Conservation (phyloP, 768 basidiomycete species). For the Termitomyces sp. region DNA sequence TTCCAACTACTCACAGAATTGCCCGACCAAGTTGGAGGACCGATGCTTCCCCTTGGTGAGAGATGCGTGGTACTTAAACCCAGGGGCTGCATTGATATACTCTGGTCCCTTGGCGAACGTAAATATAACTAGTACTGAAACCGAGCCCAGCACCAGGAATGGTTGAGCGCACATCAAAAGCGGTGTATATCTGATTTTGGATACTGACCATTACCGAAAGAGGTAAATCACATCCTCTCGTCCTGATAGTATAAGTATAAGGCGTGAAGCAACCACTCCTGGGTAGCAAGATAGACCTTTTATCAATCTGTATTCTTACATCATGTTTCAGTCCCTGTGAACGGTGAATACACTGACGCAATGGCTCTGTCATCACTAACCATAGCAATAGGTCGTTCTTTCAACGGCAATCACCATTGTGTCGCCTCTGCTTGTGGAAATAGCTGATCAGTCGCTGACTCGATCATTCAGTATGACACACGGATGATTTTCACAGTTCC, state of each 20-base stretch:
- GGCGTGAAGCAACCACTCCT: not conserved
- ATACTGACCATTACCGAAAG: not conserved
- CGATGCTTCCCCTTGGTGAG: too few relatives aligned
- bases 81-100: not conserved
- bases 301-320: not conserved
- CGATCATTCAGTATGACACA: not conserved
- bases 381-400: not conserved
- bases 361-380: not conserved
- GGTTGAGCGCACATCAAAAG: not conserved
- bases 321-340: not conserved
- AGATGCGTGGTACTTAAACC: not conserved
- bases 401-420: not conserved
- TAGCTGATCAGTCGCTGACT: not conserved
- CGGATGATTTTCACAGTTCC: not conserved
- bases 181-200: not conserved
- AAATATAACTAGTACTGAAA: not conserved
- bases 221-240: not conserved
- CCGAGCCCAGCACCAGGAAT: not conserved
- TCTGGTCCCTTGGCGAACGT: not conserved
- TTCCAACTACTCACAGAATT: not conserved
- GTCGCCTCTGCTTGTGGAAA: not conserved
- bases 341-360: not conserved
- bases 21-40: not conserved
- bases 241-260: too few relatives aligned
- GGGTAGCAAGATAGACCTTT: not conserved